phyloP scores from a whole-genome alignment of 345 rosid species.

The rapeseed (Brassica napus) region Da-Ae NC_063451.1:3445001-3445500 shows the following conservation, averaged over 20 bases:
- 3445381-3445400: constrained; percentile 37
- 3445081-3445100: constrained; percentile 55
- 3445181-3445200: constrained; percentile 62
- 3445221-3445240: constrained; percentile 53
- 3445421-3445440: constrained; percentile 28
- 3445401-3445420: constrained; percentile 19
- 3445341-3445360: constrained; percentile 53
- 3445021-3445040: constrained; percentile 18
- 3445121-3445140: constrained; percentile 53
- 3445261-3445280: constrained; percentile 55
- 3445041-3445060: constrained; percentile 48
- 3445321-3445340: constrained; percentile 42
- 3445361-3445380: constrained; percentile 51
- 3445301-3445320: constrained; percentile 47
- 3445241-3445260: constrained; percentile 61
- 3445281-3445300: constrained; percentile 49
- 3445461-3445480: constrained; percentile 36
- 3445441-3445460: constrained; percentile 29
- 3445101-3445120: constrained; percentile 74
- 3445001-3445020: constrained; percentile 16
- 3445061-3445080: constrained; percentile 44
- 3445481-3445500: not conserved
- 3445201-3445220: constrained; percentile 54
- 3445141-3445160: constrained; percentile 49
- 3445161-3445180: constrained; percentile 60